Evolutionary conservation across 768 basidiomycete species (phyloP).

Genomic region (Mycena belliarum): DNA sequence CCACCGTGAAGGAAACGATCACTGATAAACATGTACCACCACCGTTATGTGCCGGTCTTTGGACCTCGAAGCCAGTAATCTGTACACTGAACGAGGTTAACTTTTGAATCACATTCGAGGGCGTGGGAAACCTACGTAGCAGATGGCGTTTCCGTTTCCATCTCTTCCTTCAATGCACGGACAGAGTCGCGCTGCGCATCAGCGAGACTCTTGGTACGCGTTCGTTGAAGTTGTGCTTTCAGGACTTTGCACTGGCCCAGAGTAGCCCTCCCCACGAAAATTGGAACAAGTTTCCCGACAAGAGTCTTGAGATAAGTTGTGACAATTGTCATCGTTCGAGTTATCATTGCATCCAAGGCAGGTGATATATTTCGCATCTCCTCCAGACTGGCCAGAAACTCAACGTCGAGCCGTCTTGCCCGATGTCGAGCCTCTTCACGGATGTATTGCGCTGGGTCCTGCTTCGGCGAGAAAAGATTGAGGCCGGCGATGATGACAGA

Average conservation of each 20-base stretch:
- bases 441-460: no score
- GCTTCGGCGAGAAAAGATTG: no score
- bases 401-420: no score
- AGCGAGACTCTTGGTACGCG: background rate
- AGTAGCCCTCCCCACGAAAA: background rate
- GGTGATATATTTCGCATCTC: no score
- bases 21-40: background rate
- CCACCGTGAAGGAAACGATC: background rate
- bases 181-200: background rate
- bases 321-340: no score
- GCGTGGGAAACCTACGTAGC: background rate
- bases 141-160: background rate
- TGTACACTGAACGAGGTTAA: background rate
- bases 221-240: background rate
- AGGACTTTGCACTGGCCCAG: background rate
- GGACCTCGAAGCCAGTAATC: background rate
- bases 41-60: background rate
- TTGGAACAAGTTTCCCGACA: no score
- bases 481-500: no score
- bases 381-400: no score
- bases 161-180: background rate
- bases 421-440: no score
- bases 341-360: no score
- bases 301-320: no score
- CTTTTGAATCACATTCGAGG: no score